These are phyloP conservation scores for Torulaspora pretoriensis DNA, from an alignment of 1,139 yeast species.

Conservation along the genomic window DNA sequence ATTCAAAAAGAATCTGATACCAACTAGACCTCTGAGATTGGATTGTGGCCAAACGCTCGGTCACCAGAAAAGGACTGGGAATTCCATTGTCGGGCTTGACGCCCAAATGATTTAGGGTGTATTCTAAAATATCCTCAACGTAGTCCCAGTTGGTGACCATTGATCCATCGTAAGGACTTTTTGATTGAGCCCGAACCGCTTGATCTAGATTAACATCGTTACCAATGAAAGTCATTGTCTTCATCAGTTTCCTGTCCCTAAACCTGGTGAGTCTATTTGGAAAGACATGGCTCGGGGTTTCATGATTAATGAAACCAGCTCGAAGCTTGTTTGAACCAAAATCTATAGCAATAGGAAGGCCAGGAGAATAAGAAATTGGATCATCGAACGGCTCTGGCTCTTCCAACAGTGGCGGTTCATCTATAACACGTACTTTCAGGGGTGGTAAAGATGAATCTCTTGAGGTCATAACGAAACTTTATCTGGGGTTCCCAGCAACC, in stretches of 20 bases:
- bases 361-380: constrained; percentile 47
- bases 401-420: constrained; percentile 43
- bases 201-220: constrained; percentile 74
- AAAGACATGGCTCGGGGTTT: constrained; percentile 59
- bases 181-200: constrained; percentile 61
- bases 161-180: constrained; percentile 83
- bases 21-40: constrained; percentile 63
- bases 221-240: constrained; percentile 71
- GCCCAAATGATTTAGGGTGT: constrained; percentile 73
- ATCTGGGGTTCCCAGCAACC: background rate
- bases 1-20: constrained; percentile 81
- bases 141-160: constrained; percentile 90
- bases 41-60: constrained; percentile 72
- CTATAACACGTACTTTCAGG: constrained; percentile 47
- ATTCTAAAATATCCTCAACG: constrained; percentile 76
- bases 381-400: constrained; percentile 47
- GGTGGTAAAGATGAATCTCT: constrained; percentile 42
- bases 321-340: constrained; percentile 69
- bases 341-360: constrained; percentile 76
- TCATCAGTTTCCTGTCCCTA: constrained; percentile 69
- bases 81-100: constrained; percentile 51
- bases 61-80: constrained; percentile 77
- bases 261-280: constrained; percentile 69
- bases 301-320: constrained; percentile 59
- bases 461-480: constrained; percentile 16